Conservation (phyloP, 257 asterid species). For the Jasminum sambac region DNA sequence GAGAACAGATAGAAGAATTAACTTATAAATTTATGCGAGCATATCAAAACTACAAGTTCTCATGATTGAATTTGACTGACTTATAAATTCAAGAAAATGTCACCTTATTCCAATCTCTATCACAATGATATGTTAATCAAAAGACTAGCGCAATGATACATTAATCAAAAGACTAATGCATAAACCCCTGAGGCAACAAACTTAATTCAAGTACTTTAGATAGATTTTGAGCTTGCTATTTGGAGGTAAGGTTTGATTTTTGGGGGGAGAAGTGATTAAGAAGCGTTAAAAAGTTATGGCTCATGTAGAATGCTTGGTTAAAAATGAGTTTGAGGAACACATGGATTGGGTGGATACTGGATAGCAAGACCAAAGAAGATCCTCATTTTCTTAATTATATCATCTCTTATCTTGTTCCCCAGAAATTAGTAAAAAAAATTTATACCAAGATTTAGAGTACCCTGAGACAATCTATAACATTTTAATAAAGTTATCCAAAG, state of each 20-base stretch:
- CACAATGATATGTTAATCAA: background rate
- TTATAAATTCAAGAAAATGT: background rate
- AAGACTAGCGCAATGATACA: background rate
- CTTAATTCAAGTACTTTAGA: background rate
- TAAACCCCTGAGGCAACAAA: background rate
- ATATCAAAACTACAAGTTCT: background rate
- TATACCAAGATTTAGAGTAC: background rate
- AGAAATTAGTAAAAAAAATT: background rate
- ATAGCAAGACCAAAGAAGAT: too few species aligned
- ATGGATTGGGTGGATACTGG: too few species aligned
- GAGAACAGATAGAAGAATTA: background rate
- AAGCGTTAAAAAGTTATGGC: too few species aligned
- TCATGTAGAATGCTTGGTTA: too few species aligned
- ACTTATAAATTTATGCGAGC: background rate
- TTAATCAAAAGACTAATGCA: background rate
- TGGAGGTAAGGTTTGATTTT: too few species aligned
- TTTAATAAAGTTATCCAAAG: background rate
- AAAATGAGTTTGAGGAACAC: too few species aligned
- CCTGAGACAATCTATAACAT: background rate
- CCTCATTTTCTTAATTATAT: background rate
- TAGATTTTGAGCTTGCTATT: too few species aligned
- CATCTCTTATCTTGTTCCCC: background rate
- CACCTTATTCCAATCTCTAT: background rate
- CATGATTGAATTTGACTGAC: background rate
- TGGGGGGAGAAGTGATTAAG: too few species aligned